These are phyloP conservation scores for Bipolaris bicolor DNA, from an alignment of 2,329 filamentous ascomycete species.

Conservation along the genomic window DNA sequence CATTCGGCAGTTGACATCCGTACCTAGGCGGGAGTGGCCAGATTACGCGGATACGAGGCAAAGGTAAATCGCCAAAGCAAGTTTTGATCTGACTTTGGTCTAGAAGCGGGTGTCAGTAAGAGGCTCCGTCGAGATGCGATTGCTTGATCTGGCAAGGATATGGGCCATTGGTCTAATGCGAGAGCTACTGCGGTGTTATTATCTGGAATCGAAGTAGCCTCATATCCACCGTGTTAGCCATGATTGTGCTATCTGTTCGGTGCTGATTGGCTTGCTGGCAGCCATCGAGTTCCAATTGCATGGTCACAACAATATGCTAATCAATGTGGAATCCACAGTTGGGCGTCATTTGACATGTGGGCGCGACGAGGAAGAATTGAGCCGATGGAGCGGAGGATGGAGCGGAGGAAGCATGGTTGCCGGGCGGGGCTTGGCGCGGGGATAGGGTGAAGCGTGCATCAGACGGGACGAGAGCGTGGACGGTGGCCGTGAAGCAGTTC, in stretches of 20 bases:
- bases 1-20: not conserved
- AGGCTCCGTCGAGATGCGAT: not conserved
- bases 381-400: conserved; percentile 12
- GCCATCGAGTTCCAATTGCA: not conserved
- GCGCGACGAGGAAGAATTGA: not conserved
- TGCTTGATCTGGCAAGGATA: not conserved
- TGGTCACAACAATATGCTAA: conserved; percentile 1
- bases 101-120: not conserved
- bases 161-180: not conserved
- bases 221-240: not conserved
- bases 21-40: not conserved
- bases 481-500: conserved; percentile 11
- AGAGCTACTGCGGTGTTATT: not conserved
- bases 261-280: not conserved
- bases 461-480: conserved; percentile 19
- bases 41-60: not conserved
- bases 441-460: conserved; percentile 13
- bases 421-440: not conserved
- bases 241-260: not conserved
- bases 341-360: conserved; percentile 15
- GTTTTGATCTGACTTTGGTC: not conserved
- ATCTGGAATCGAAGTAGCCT: not conserved
- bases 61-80: not conserved
- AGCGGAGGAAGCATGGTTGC: not conserved
- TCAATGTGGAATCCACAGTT: not conserved